Evolutionary conservation across 2,329 filamentous ascomycete genomes (phyloP).

Genomic region (Phyllachora maydis): DNA sequence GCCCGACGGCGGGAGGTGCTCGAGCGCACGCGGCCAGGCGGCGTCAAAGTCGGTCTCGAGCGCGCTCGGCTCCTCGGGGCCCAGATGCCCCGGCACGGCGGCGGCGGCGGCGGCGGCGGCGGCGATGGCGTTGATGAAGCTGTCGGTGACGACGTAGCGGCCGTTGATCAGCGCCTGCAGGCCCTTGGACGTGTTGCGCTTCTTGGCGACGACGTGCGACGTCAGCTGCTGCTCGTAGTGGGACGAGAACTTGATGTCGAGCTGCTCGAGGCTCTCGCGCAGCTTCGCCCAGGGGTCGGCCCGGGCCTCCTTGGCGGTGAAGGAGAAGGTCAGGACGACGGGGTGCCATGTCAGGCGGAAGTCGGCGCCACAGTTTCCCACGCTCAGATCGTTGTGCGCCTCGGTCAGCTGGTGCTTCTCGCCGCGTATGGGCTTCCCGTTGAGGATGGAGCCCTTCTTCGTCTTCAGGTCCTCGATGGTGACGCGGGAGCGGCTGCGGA

Average conservation of each 20-base stretch:
- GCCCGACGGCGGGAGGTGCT: constrained; percentile 53
- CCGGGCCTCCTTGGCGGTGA: constrained; percentile 49
- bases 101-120: no score
- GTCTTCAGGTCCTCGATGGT: constrained; percentile 64
- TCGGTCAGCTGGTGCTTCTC: constrained; percentile 32
- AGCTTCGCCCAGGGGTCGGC: constrained; percentile 41
- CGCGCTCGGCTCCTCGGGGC: constrained; percentile 19
- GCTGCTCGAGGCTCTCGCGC: constrained; percentile 47
- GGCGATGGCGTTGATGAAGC: constrained; percentile 54
- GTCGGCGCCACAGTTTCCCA: no score
- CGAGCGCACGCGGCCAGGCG: constrained; percentile 55
- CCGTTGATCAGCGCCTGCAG: constrained; percentile 73
- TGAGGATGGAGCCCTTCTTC: constrained; percentile 63
- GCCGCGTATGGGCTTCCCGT: constrained; percentile 50
- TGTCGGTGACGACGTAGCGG: constrained; percentile 52
- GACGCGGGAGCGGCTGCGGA: constrained; percentile 45
- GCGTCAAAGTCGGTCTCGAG: constrained; percentile 64
- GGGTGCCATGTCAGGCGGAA: constrained; percentile 71
- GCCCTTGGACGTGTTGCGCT: constrained; percentile 74
- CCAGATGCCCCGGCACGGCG: no score
- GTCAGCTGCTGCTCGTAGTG: constrained; percentile 53
- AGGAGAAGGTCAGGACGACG: constrained; percentile 63
- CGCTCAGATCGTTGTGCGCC: constrained; percentile 40
- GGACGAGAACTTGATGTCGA: constrained; percentile 72
- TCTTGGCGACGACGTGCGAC: constrained; percentile 75